These are phyloP conservation scores for Salix purpurea DNA, from an alignment of 345 rosid genomes.

Conservation along the genomic window DNA sequence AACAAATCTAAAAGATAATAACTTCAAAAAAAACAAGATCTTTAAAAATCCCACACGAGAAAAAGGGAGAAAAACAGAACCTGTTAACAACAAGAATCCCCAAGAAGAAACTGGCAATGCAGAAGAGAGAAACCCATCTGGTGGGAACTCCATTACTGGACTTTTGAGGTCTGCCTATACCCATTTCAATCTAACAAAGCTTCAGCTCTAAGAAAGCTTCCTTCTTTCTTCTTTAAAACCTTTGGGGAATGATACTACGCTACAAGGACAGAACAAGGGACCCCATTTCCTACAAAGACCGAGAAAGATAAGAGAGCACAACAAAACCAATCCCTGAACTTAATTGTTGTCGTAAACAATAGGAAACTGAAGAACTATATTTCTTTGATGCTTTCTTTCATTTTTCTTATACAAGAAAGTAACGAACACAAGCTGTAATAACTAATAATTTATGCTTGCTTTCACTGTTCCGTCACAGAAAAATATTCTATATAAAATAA, in stretches of 20 bases:
- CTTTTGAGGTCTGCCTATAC: conserved; percentile 55
- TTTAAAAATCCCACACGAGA: conserved; percentile 9
- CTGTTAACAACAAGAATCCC: conserved; percentile 71
- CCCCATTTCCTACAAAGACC: conserved; percentile 15
- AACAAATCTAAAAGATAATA: conserved; percentile 18
- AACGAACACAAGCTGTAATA: too few species aligned
- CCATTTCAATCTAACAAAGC: conserved; percentile 41
- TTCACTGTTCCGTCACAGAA: conserved; percentile 18
- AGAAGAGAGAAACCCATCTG: conserved; percentile 59
- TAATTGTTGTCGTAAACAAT: neutral
- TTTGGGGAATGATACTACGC: neutral
- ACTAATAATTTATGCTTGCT: neutral
- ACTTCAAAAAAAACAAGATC: conserved; percentile 40
- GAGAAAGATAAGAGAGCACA: conserved; percentile 7
- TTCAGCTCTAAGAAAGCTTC: conserved; percentile 31
- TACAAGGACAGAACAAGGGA: conserved; percentile 15
- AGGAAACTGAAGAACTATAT: neutral
- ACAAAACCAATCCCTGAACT: neutral
- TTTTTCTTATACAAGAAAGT: neutral
- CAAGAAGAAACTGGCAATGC: conserved; percentile 69
- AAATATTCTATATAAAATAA: conserved; percentile 4
- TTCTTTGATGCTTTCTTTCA: conserved; percentile 6
- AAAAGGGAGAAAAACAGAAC: conserved; percentile 24
- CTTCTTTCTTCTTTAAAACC: conserved; percentile 4
- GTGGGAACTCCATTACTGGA: conserved; percentile 56